A percentile compares a stretch with the other conserved stretches of the same genome.
phyloP scores from a whole-genome alignment of 2,329 filamentous ascomycete species.

The Alternaria arborescens region DNA sequence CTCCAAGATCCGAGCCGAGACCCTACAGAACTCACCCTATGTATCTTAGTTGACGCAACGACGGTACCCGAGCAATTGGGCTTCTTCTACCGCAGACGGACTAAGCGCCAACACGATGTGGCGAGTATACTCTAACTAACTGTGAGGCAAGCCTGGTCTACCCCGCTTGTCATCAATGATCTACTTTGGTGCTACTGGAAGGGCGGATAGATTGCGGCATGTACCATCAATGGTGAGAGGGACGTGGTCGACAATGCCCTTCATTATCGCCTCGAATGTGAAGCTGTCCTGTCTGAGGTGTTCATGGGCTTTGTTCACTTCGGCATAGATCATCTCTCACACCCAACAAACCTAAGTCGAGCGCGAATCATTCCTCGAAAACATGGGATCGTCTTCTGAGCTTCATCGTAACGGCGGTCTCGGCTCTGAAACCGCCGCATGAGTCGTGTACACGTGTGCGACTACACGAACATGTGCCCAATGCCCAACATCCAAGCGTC shows the following conservation, averaged over 20 bases:
- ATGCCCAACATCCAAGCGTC: slow-evolving; percentile 17
- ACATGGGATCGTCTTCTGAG: neutral
- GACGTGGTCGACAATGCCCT: neutral
- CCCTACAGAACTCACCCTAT: slow-evolving; percentile 2
- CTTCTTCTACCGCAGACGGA: slow-evolving; percentile 9
- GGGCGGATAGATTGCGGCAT: slow-evolving; percentile 1
- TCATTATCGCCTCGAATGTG: neutral
- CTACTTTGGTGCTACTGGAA: neutral
- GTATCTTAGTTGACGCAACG: slow-evolving; percentile 8
- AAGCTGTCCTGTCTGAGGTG: slow-evolving; percentile 7
- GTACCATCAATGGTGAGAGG: neutral
- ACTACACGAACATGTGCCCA: slow-evolving; percentile 21
- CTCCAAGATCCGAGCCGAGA: neutral
- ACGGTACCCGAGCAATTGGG: slow-evolving; percentile 4
- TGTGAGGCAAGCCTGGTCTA: slow-evolving; percentile 14
- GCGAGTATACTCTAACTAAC: slow-evolving; percentile 9
- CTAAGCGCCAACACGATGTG: slow-evolving; percentile 5
- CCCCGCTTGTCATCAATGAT: slow-evolving; percentile 18
- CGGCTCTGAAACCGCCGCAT: slow-evolving; percentile 8
- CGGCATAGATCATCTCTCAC: neutral
- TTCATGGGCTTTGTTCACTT: neutral
- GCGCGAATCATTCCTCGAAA: slow-evolving; percentile 1
- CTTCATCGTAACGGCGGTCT: slow-evolving; percentile 1
- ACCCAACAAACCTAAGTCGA: neutral
- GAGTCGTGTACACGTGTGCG: slow-evolving; percentile 18